Base-by-base conservation (phyloP, 352 stramenopile species). In the Phytophthora parvispora region DNA sequence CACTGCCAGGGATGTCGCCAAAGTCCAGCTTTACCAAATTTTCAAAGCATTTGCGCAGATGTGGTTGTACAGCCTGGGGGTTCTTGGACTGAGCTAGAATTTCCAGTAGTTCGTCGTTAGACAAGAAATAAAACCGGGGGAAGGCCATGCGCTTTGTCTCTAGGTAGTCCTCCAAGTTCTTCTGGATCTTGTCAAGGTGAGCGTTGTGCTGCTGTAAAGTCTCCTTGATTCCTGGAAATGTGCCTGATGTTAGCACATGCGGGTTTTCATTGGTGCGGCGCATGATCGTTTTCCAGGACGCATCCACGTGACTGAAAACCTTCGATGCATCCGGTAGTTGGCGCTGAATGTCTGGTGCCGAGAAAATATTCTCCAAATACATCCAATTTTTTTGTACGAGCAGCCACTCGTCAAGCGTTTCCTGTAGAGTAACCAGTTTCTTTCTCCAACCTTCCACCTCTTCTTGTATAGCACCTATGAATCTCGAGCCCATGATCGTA, bases 71-170 rank as follows among this genome's bases (percentile, higher is more conserved):
- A 1, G 91, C 93, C 28, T 98, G 92, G 10, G 96, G 96, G 58
- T 99, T 97, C 76, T 98, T 98, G 5, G 94, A 94, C 51, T 99
- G 95, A 8, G 95, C 94, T 1, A 99, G 69, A 36, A 99, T 99
- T 62, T 99, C 96, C 0, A 99, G 79, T 20, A 99, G 74, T 36
- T 98, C 97, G 49, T 99, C 97, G 55, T 99, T 98, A 0, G 94
- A 98, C 2, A 99, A 69, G 60, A 99, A 99, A 75, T 99, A 99
- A 74, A 99, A 99, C 1, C 90, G 76, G 6, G 93, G 93, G 52
- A 98, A 98, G 4, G 91, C 91, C 90, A 97, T 97, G 10, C 93
- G 83, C 53, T 98, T 98, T 1, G 92, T 98, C 62, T 98, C 93
- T 5, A 98, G 74, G 65, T 98, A 98, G 61, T 98, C 91, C 60